These are phyloP conservation scores for Aethionema arabicum DNA, from an alignment of 345 rosid genomes.

Conservation along the genomic window DNA sequence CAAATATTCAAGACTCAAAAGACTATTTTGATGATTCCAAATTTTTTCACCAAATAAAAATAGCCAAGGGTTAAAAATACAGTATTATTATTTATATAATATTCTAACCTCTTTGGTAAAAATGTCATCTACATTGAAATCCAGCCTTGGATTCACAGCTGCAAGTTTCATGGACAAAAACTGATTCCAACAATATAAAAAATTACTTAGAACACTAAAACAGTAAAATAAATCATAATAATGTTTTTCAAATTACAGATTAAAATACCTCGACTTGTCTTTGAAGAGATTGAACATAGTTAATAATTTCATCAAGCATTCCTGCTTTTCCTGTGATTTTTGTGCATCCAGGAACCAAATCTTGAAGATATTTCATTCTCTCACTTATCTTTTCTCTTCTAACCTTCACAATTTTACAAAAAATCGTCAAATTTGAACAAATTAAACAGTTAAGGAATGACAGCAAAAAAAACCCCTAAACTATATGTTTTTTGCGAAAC, in stretches of 20 bases:
- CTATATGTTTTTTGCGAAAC: too few species aligned
- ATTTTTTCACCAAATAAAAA: too few species aligned
- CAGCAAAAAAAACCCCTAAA: background rate
- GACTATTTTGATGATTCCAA: too few species aligned
- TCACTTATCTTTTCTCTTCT: slow-evolving; percentile 98
- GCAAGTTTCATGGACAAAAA: slow-evolving; percentile 96
- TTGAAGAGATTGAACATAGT: slow-evolving; percentile 95
- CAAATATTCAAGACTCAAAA: too few species aligned
- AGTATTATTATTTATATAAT: background rate
- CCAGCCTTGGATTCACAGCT: slow-evolving; percentile 77
- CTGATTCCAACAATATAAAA: slow-evolving; percentile 45
- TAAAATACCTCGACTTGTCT: slow-evolving; percentile 88
- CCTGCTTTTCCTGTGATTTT: slow-evolving; percentile 99
- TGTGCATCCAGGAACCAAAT: slow-evolving; percentile 94
- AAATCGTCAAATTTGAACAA: too few species aligned
- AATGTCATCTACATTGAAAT: slow-evolving; percentile 70
- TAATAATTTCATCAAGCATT: slow-evolving; percentile 98
- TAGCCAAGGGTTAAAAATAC: too few species aligned
- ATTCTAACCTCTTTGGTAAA: slow-evolving; percentile 66
- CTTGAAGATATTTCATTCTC: slow-evolving; percentile 94
- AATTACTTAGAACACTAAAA: slow-evolving; percentile 20
- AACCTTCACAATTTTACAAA: slow-evolving; percentile 48
- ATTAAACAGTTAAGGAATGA: too few species aligned
- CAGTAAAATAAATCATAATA: background rate
- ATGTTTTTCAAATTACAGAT: background rate